Percentiles rank a stretch among this genome's conserved stretches.
These are phyloP conservation scores for Mrakia blollopis DNA, from an alignment of 768 basidiomycete species.

Conservation along the genomic window DNA sequence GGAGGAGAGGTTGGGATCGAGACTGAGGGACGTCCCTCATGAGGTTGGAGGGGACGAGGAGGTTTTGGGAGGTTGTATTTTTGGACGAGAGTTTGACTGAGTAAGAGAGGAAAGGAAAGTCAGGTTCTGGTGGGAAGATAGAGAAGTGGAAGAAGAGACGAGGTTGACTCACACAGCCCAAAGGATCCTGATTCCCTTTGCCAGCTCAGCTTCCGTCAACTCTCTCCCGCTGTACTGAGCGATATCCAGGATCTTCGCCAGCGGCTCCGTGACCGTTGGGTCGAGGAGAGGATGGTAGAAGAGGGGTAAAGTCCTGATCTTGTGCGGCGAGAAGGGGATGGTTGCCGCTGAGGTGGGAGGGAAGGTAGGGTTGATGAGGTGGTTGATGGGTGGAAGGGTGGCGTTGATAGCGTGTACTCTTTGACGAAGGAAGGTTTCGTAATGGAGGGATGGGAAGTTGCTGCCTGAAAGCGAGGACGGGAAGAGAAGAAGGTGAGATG, in stretches of 20 bases:
- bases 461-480: not conserved
- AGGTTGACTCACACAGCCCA: not conserved
- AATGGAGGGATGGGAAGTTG: not conserved
- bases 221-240: not conserved
- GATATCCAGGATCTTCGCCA: not conserved
- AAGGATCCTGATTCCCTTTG: not conserved
- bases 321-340: not conserved
- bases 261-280: not conserved
- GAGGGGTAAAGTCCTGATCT: not conserved
- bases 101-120: too few species aligned
- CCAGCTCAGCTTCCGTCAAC: not conserved
- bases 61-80: too few species aligned
- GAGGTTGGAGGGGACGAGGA: too few species aligned
- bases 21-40: too few species aligned
- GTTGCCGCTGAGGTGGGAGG: not conserved
- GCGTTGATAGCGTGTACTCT: slow-evolving; percentile 1
- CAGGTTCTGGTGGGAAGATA: not conserved
- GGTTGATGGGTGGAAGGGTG: not conserved
- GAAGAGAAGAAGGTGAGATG: not conserved
- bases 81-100: too few species aligned
- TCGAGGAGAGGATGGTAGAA: not conserved
- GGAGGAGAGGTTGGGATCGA: too few species aligned
- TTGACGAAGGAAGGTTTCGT: not conserved
- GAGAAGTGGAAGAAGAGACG: not conserved
- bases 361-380: not conserved